Evolutionary conservation across 108 stramenopile genomes (phyloP).

Genomic region (Pseudonitzschia multistriata): DNA sequence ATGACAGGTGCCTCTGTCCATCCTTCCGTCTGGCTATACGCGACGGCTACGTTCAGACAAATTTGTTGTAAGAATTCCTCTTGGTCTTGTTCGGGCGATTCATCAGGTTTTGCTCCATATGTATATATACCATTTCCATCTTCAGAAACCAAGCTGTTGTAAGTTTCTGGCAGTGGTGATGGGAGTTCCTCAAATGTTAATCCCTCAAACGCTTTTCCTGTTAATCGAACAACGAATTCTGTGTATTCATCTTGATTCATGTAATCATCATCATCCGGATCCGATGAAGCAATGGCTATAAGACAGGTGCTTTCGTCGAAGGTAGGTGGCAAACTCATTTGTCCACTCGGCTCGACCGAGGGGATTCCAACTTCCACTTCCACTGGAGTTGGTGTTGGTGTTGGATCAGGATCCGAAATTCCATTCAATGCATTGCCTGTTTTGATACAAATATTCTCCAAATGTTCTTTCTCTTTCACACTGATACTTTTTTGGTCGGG

Average conservation of each 20-base stretch:
- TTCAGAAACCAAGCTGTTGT: not conserved
- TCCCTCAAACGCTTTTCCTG: conserved; percentile 19
- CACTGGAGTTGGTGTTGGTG: not conserved
- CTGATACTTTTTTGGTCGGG: conserved; percentile 23
- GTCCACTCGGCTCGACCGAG: not conserved
- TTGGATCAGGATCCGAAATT: not conserved
- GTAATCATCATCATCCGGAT: conserved; percentile 26
- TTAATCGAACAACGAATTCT: conserved; percentile 29
- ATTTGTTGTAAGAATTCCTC: not conserved
- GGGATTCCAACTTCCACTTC: not conserved
- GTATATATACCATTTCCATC: conserved; percentile 29
- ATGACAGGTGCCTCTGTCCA: conserved; percentile 6
- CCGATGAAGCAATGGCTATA: conserved; percentile 16
- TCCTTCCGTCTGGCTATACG: conserved; percentile 17
- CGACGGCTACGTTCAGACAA: conserved; percentile 8
- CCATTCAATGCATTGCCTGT: conserved; percentile 23
- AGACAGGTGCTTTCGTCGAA: conserved; percentile 6
- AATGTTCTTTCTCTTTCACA: conserved; percentile 10
- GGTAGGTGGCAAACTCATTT: not conserved
- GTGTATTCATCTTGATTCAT: conserved; percentile 37
- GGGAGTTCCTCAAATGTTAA: conserved; percentile 26
- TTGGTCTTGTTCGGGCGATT: conserved; percentile 13
- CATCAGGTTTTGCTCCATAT: conserved; percentile 16
- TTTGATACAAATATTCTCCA: conserved; percentile 27
- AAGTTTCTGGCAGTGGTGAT: conserved; percentile 14